Conservation (phyloP, 768 basidiomycete species). For the Coprinopsis strossmayeri region DNA sequence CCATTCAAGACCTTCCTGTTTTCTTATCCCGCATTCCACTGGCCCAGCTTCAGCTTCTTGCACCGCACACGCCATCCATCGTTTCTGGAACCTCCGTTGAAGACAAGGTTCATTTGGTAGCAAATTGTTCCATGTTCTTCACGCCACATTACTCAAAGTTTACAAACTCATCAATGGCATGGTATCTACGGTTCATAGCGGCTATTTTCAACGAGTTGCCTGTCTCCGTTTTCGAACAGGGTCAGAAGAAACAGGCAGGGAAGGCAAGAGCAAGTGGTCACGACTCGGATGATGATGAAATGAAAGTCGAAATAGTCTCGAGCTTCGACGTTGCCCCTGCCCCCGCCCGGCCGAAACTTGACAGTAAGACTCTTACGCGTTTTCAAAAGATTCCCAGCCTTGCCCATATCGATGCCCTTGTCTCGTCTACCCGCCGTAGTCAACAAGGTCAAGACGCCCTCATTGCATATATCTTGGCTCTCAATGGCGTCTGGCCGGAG, state of each 20-base stretch:
- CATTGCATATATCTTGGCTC: constrained; percentile 49
- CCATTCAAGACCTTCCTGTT: constrained; percentile 50
- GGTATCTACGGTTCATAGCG: constrained; percentile 50
- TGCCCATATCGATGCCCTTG: constrained; percentile 47
- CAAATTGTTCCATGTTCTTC: constrained; percentile 64
- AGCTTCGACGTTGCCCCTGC: constrained; percentile 20
- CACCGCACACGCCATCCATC: constrained; percentile 19
- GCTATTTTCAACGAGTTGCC: constrained; percentile 49
- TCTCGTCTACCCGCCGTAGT: constrained; percentile 35
- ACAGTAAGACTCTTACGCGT: constrained; percentile 56
- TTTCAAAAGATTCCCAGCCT: constrained; percentile 50
- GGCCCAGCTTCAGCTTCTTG: constrained; percentile 24
- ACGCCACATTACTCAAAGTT: constrained; percentile 54
- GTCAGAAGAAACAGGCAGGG: background rate
- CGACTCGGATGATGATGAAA: constrained; percentile 28
- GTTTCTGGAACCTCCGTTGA: constrained; percentile 22
- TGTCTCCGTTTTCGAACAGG: constrained; percentile 36
- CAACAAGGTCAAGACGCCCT: constrained; percentile 38
- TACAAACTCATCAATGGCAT: constrained; percentile 33
- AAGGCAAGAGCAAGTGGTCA: background rate
- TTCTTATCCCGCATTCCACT: constrained; percentile 64
- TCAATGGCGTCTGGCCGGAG: constrained; percentile 56
- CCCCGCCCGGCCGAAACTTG: constrained; percentile 35
- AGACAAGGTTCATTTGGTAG: constrained; percentile 54
- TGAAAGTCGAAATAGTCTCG: constrained; percentile 30